phyloP scores from a whole-genome alignment of 2,329 filamentous ascomycete genomes.

The Claviceps arundinis region DNA sequence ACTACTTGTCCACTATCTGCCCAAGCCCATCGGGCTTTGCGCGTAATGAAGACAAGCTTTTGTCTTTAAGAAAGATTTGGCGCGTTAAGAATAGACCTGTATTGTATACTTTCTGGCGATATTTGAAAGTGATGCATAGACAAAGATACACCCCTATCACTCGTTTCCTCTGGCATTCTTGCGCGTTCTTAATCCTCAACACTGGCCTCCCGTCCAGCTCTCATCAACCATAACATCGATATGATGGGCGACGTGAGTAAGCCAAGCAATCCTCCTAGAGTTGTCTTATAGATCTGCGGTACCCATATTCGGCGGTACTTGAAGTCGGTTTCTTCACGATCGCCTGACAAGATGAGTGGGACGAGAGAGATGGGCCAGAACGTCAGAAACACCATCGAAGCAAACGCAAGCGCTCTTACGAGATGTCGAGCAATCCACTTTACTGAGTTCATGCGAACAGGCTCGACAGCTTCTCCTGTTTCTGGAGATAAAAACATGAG shows the following conservation, averaged over 20 bases:
- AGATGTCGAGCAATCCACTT: slow-evolving; percentile 15
- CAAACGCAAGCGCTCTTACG: slow-evolving; percentile 15
- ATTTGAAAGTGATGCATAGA: not conserved
- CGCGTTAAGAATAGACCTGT: slow-evolving; percentile 11
- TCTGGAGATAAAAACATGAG: slow-evolving; percentile 24
- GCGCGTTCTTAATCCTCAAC: not conserved
- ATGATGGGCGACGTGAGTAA: slow-evolving; percentile 34
- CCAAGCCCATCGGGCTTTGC: not conserved
- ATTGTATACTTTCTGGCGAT: not conserved
- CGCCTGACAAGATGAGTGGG: slow-evolving; percentile 26
- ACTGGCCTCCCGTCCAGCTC: slow-evolving; percentile 29
- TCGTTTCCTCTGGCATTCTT: not conserved
- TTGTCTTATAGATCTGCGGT: slow-evolving; percentile 36
- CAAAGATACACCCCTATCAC: not conserved
- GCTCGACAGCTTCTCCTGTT: not conserved
- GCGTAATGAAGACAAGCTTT: not conserved
- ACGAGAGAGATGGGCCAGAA: slow-evolving; percentile 32
- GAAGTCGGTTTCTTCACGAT: slow-evolving; percentile 26
- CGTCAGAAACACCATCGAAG: slow-evolving; percentile 25
- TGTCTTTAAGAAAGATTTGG: not conserved
- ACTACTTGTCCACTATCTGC: too few species aligned
- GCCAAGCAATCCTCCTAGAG: slow-evolving; percentile 32
- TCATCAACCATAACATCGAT: slow-evolving; percentile 35
- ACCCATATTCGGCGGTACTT: slow-evolving; percentile 28
- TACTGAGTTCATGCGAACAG: not conserved